Conservation (phyloP, 495 filamentous ascomycete genomes). For the Thozetella sp. region DNA sequence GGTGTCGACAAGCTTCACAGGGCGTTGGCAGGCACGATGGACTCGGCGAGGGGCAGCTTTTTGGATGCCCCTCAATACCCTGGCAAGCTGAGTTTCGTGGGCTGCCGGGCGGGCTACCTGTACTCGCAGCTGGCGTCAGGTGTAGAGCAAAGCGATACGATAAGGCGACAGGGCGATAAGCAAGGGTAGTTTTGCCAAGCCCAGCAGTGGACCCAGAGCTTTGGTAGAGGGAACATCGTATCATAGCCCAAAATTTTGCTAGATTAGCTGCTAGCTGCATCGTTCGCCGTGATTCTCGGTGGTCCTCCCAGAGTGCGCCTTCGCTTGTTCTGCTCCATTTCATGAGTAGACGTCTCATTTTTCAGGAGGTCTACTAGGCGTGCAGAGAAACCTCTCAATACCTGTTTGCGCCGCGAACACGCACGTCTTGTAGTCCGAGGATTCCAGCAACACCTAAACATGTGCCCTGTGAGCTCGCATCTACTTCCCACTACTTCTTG, state of each 20-base stretch:
- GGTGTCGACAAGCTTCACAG: background rate
- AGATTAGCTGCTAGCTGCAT: background rate
- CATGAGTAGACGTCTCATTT: no score
- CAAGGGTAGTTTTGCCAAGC: no score
- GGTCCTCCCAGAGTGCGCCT: background rate
- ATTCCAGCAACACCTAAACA: background rate
- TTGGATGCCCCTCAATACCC: slow-evolving; percentile 3
- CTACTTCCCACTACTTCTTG: background rate
- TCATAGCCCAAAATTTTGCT: slow-evolving; percentile 3
- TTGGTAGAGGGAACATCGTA: background rate
- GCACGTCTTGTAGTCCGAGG: no score
- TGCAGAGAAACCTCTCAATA: no score
- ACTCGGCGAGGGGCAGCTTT: background rate
- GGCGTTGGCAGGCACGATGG: no score
- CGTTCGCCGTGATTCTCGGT: background rate
- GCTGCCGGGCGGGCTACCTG: background rate
- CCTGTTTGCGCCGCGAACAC: no score
- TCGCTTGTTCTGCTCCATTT: no score
- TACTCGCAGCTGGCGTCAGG: background rate
- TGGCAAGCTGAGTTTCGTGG: background rate
- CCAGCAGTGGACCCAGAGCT: background rate
- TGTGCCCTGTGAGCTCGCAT: background rate
- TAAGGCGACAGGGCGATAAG: no score
- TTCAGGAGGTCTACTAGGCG: no score
- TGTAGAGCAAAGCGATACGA: background rate